phyloP scores from a whole-genome alignment of 1,139 yeast species.

The Meyerozyma smithsonii region DNA sequence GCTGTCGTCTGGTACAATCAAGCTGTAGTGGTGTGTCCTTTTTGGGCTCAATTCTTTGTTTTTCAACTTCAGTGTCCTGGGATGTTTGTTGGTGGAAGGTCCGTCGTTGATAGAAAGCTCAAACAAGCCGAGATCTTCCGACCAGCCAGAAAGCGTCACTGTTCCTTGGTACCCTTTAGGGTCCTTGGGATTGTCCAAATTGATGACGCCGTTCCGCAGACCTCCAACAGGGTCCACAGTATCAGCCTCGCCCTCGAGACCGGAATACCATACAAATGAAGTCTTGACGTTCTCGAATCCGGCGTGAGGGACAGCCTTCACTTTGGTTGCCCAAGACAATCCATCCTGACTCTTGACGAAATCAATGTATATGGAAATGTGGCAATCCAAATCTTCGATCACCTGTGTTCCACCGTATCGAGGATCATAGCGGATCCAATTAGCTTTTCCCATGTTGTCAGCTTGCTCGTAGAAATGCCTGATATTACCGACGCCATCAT shows the following conservation, averaged over 20 bases:
- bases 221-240: conserved; percentile 17
- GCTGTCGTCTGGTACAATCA: conserved; percentile 67
- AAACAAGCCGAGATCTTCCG: conserved; percentile 54
- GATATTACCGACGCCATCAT: conserved; percentile 52
- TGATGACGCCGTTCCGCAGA: conserved; percentile 27
- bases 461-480: conserved; percentile 79
- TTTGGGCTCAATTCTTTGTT: conserved; percentile 46
- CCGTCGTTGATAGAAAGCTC: conserved; percentile 48
- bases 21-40: conserved; percentile 59
- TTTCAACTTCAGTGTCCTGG: conserved; percentile 22
- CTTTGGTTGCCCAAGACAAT: conserved; percentile 70
- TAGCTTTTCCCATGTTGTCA: conserved; percentile 69
- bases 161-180: conserved; percentile 28
- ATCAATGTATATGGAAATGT: conserved; percentile 60
- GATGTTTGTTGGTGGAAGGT: conserved; percentile 40
- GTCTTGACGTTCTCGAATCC: conserved; percentile 48
- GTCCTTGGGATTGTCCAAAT: conserved; percentile 23
- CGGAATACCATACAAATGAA: conserved; percentile 74
- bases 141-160: conserved; percentile 47
- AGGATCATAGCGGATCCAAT: conserved; percentile 87
- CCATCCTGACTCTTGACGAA: conserved; percentile 74
- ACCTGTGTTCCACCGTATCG: conserved; percentile 80
- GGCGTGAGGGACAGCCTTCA: conserved; percentile 56
- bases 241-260: conserved; percentile 55
- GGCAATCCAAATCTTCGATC: conserved; percentile 63